phyloP scores from a whole-genome alignment of 208 protist species.

The Borovskyia barvae region DNA sequence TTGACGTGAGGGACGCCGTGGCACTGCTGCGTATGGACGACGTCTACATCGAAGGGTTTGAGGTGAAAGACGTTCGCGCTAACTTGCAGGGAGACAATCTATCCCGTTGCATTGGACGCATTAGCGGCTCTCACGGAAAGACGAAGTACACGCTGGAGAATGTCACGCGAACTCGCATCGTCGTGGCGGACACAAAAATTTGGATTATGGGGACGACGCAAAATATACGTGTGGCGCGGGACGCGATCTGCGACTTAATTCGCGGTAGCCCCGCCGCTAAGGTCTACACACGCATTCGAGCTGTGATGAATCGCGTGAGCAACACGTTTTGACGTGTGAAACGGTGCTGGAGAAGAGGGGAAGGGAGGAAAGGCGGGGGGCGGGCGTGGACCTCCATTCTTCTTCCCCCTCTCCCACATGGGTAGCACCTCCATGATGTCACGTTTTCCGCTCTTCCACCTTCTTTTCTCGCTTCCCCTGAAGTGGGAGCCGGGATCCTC shows the following conservation, averaged over 20 bases:
- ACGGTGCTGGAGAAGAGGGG: background rate
- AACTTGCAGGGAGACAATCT: conserved; percentile 92
- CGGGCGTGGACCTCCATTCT: background rate
- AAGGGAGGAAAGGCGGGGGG: background rate
- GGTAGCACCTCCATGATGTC: background rate
- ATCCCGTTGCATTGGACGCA: conserved; percentile 98
- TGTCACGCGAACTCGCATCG: conserved; percentile 98
- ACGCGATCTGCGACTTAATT: conserved; percentile 98
- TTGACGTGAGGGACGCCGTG: conserved; percentile 96
- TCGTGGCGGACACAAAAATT: conserved; percentile 98
- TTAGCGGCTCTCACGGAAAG: conserved; percentile 99
- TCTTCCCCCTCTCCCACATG: background rate
- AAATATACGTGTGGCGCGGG: conserved; percentile 97
- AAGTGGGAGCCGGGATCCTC: too few relatives aligned
- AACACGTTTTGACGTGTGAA: conserved; percentile 88
- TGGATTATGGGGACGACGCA: conserved; percentile 98
- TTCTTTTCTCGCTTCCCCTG: background rate
- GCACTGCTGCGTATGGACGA: conserved; percentile 99
- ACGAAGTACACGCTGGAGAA: conserved; percentile 99
- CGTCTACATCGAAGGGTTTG: conserved; percentile 99
- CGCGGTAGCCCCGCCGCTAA: conserved; percentile 95
- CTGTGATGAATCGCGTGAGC: conserved; percentile 94
- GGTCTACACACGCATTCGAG: conserved; percentile 96
- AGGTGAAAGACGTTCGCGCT: conserved; percentile 96
- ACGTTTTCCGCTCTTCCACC: background rate